Base-by-base conservation (phyloP, 2,329 filamentous ascomycete species). In the Fonsecaea pedrosoi region DNA sequence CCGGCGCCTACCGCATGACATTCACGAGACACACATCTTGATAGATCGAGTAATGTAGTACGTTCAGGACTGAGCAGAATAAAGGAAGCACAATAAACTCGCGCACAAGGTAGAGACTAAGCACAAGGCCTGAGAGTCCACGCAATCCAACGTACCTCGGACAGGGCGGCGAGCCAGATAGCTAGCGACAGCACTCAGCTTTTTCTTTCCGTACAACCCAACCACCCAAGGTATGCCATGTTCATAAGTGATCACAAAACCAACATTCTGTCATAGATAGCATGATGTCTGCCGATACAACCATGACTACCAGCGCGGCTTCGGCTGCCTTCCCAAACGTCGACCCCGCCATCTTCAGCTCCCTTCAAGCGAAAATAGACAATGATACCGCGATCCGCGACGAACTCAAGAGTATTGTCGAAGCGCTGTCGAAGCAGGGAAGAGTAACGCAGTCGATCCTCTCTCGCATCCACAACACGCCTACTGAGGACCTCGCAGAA, bases 381-480 rank as follows among this genome's bases (percentile, higher is more conserved):
- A 90, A 96, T 78, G 95, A 98, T 77, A 85, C 87, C 8, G 84
- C 86, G 62, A 89, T 96, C 62, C 89, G 92, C 75, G 94, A 98
- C 77, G 88, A 92, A 74, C 86, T 99, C 65, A 87, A 89, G 71
- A 89, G 92, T 65, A 91, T 96, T 73, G 86, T 95, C 54, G 90
- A 95, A 76, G 86, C 85, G 50, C 87, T 98, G 42, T 92, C 96
- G 75, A 90, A 93, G 75, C 89, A 92, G 77, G 85, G 92, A 70
- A 88, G 92, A 73, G 89, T 88, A 69, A 90, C 90, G 25, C 92
- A 94, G 75, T 92, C 94, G 54, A 86, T 94, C 62, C 86, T 98
- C 59, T 95, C 94, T 42, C 86, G 92, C 76, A 92, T 95, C 58
- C 95, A 99, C 80, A 95, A 94, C 1, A 97, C 93, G 4, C 89